These are phyloP conservation scores for Fraxinus velutina DNA, from an alignment of 305 asterid species.

Conservation along the genomic window DNA sequence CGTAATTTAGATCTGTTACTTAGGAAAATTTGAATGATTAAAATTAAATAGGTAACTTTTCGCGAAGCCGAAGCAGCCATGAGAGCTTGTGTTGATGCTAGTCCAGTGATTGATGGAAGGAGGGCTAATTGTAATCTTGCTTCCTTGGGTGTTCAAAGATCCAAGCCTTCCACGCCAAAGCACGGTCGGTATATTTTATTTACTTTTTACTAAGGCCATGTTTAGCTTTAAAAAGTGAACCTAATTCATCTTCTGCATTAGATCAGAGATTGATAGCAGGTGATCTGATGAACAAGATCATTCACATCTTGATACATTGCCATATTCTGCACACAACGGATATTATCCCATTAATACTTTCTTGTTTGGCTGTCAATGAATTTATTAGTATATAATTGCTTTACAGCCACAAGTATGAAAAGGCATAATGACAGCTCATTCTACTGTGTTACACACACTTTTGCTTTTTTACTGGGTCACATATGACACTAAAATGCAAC, in stretches of 20 bases:
- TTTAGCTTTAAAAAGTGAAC: neutral
- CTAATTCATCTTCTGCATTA: neutral
- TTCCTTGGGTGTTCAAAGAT: conserved; percentile 91
- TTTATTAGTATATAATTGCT: neutral
- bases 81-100: conserved; percentile 90
- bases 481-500: neutral
- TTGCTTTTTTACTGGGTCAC: conserved; percentile 35
- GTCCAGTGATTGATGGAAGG: conserved; percentile 96
- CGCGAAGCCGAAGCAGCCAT: conserved; percentile 88
- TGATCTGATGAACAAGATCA: neutral
- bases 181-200: conserved; percentile 33
- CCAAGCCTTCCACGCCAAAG: conserved; percentile 90
- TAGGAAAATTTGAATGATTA: neutral
- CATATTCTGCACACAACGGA: neutral
- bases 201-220: neutral
- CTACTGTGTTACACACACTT: conserved; percentile 37
- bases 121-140: conserved; percentile 98
- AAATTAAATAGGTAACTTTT: conserved; percentile 64
- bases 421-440: conserved; percentile 70
- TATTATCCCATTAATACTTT: neutral
- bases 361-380: neutral
- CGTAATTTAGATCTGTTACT: neutral
- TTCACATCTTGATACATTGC: neutral
- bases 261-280: neutral
- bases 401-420: conserved; percentile 29